Percentiles rank a stretch among this genome's conserved stretches.
Evolutionary conservation across 2,329 filamentous ascomycete genomes (phyloP).

Genomic region (Hypoxylon rubiginosum): DNA sequence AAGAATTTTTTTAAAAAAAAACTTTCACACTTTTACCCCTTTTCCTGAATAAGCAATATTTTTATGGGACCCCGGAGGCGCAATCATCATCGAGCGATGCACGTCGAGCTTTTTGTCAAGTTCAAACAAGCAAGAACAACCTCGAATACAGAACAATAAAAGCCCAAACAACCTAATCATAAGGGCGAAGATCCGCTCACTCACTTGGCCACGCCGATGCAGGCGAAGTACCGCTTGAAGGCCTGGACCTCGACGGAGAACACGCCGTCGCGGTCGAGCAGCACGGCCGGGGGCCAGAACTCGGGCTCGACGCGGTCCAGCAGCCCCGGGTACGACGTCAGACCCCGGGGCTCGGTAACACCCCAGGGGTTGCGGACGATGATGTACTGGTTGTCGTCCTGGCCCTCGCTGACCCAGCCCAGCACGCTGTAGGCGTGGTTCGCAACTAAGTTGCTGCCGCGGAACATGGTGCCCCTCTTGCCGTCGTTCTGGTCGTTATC

Average conservation of each 20-base stretch:
- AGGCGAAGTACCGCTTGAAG: conserved; percentile 56
- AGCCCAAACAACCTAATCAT: too few relatives aligned
- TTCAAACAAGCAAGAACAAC: not conserved
- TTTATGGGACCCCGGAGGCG: not conserved
- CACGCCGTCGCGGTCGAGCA: conserved; percentile 55
- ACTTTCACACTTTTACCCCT: not conserved
- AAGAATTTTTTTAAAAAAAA: too few relatives aligned
- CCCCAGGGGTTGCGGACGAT: conserved; percentile 62
- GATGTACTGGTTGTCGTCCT: conserved; percentile 56
- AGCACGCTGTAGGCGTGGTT: conserved; percentile 62
- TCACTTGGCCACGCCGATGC: conserved; percentile 50
- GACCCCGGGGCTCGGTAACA: conserved; percentile 57
- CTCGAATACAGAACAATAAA: not conserved
- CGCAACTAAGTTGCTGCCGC: conserved; percentile 59
- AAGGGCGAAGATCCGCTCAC: too few relatives aligned
- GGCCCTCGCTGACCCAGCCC: conserved; percentile 54
- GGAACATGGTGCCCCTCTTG: conserved; percentile 46
- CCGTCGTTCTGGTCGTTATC: too few relatives aligned
- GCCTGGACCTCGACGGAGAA: conserved; percentile 54
- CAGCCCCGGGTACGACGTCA: conserved; percentile 57
- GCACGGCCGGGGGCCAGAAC: conserved; percentile 55
- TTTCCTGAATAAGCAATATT: not conserved
- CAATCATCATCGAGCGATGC: not conserved
- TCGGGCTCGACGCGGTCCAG: conserved; percentile 55
- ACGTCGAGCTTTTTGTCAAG: not conserved